Evolutionary conservation across 192 early-diverging fungal genomes (phyloP), one percentile per base, ranked within the genome.

Genomic region (Linnemannia exigua): DNA sequence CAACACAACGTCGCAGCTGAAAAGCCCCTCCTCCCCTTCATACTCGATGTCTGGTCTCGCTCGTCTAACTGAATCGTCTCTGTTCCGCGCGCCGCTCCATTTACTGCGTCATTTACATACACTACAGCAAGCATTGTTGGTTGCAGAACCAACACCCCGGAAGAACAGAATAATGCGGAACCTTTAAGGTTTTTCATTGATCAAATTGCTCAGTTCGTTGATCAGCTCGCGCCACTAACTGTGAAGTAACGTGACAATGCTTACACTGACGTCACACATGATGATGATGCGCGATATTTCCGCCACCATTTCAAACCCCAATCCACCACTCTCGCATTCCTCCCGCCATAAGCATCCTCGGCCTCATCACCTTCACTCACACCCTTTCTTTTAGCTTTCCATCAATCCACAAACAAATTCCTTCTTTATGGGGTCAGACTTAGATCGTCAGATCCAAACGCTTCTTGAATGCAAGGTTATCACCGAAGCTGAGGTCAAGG

Each of bases 391-490:
- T n/a, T 63, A 11, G 9, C 11, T 33, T 22, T 12, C 37, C 67
- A 25, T 68, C 20, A 15, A 16, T 58, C 38, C 46, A 46, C 51
- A 58, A 31, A 4, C 31, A 51, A 58, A 51, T 9, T 11, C 63
- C 52, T 73, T 67, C 58, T 72, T 70, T 69, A 86, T 86, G 84
- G 84, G 84, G 76, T 86, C 84, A 73, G 84, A 86, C 80, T 37
- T 86, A 73, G 84, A 86, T 80, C 84, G 84, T 70, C 95, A 96
- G 91, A 98, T 99, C 87, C 94, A 95, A 82, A 95, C 96, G 88
- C 89, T 99, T 41, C 92, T 92, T 81, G 90, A 94, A 72, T 99
- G 98, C 89, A 95, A 99, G 88, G 94, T 97, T 68, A 97, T 99
- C 72, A 94, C 92, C 47, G 98, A 99, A 87, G 89, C 88, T 77